Percentiles rank a stretch among this genome's conserved stretches.
Conservation (phyloP, 2,329 filamentous ascomycete genomes). For the Exophiala sp. region DNA sequence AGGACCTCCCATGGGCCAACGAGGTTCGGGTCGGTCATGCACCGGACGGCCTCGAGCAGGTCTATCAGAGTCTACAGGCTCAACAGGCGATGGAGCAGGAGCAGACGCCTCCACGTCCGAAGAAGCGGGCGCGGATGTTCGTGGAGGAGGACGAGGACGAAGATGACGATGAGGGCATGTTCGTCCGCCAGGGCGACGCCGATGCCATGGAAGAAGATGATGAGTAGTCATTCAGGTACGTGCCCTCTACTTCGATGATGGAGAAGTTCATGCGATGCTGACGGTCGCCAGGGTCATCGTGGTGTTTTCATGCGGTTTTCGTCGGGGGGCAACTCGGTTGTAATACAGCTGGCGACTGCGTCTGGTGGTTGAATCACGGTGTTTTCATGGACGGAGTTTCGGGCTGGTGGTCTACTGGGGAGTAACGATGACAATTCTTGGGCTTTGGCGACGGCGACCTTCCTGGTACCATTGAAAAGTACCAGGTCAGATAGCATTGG, state of each 20-base stretch:
- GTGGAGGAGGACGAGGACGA: slow-evolving; percentile 3
- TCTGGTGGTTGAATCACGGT: not conserved
- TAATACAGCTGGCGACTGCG: not conserved
- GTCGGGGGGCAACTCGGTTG: too few species aligned
- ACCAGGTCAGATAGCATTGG: too few species aligned
- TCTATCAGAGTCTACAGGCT: too few species aligned
- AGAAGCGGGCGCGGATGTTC: slow-evolving; percentile 7
- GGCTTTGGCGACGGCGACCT: too few species aligned
- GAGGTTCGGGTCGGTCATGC: slow-evolving; percentile 3
- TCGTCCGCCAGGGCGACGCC: slow-evolving; percentile 1
- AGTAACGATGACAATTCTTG: too few species aligned
- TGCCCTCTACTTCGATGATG: not conserved
- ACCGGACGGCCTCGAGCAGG: not conserved
- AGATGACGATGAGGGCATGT: slow-evolving; percentile 8
- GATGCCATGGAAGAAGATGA: slow-evolving; percentile 5
- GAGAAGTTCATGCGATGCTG: too few species aligned
- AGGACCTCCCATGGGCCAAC: slow-evolving; percentile 41
- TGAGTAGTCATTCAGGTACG: not conserved
- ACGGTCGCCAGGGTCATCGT: not conserved
- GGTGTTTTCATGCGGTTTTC: not conserved
- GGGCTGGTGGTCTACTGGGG: too few species aligned
- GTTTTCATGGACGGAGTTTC: too few species aligned
- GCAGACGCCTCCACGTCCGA: not conserved
- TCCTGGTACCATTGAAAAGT: too few species aligned
- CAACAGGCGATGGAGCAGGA: not conserved